These are phyloP conservation scores for Aspergillus diversus DNA, from an alignment of 495 filamentous ascomycete genomes.

Conservation along the genomic window DNA sequence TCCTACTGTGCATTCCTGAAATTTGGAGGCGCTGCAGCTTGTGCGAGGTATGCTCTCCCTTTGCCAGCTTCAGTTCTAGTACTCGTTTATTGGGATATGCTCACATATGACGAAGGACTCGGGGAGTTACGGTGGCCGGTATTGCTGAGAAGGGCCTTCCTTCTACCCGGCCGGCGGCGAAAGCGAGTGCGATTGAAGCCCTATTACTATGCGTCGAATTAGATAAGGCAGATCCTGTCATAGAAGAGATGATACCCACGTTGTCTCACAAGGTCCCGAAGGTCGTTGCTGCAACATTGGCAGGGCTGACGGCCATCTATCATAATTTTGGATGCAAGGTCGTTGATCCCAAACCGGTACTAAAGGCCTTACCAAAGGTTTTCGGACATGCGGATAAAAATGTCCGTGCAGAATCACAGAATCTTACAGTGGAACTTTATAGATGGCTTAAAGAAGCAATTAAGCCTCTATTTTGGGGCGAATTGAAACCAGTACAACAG, in stretches of 20 bases:
- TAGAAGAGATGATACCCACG: conserved; percentile 87
- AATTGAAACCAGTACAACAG: conserved; percentile 95
- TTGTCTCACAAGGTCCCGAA: conserved; percentile 94
- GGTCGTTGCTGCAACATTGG: conserved; percentile 81
- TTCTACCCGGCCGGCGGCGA: conserved; percentile 83
- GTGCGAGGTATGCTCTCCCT: conserved; percentile 59
- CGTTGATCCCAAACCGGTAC: conserved; percentile 93
- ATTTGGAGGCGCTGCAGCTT: conserved; percentile 78
- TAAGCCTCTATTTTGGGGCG: conserved; percentile 96
- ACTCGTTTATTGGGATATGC: conserved; percentile 13
- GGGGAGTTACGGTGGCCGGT: conserved; percentile 69
- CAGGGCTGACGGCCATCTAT: conserved; percentile 79
- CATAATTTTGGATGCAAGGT: conserved; percentile 94
- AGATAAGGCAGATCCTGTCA: conserved; percentile 80
- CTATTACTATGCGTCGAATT: conserved; percentile 87
- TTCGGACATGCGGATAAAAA: conserved; percentile 99
- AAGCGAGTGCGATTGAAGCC: conserved; percentile 83
- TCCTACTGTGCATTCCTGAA: conserved; percentile 89
- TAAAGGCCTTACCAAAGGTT: conserved; percentile 87
- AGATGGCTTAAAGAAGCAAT: conserved; percentile 97
- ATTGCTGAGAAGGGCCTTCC: conserved; percentile 93
- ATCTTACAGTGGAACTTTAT: conserved; percentile 91
- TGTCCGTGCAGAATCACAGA: conserved; percentile 91
- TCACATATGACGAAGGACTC: conserved; percentile 58
- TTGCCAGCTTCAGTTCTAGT: conserved; percentile 2